Evolutionary conservation across 441 rosid genomes (phyloP).

Genomic region (Croton laevigatus): DNA sequence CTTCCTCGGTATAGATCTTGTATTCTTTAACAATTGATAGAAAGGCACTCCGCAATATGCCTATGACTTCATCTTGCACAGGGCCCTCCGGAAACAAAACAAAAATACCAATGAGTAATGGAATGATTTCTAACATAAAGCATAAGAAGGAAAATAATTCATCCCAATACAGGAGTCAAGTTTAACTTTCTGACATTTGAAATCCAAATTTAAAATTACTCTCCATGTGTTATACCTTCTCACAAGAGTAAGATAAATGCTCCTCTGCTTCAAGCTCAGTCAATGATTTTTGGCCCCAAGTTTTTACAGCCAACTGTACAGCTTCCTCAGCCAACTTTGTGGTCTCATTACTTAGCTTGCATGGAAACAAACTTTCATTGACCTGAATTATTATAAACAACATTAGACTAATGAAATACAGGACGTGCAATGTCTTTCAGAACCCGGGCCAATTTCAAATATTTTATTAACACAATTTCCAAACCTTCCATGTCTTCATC

Average conservation of each 20-base stretch:
- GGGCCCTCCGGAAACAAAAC: slow-evolving; percentile 60
- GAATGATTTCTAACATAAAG: not conserved
- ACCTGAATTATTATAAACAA: slow-evolving; percentile 48
- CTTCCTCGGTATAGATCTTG: slow-evolving; percentile 82
- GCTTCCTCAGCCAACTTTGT: slow-evolving; percentile 80
- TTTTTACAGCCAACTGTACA: slow-evolving; percentile 68
- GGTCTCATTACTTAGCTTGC: slow-evolving; percentile 67
- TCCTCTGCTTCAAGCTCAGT: slow-evolving; percentile 98
- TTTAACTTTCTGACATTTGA: not conserved
- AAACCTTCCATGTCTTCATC: slow-evolving; percentile 91
- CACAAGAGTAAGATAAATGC: slow-evolving; percentile 89
- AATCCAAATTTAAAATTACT: slow-evolving; percentile 3
- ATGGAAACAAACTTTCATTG: slow-evolving; percentile 80
- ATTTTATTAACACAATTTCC: slow-evolving; percentile 8
- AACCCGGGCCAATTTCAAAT: slow-evolving; percentile 11
- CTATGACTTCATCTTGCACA: slow-evolving; percentile 86
- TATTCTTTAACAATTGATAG: slow-evolving; percentile 69
- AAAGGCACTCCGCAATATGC: slow-evolving; percentile 74
- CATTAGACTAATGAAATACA: slow-evolving; percentile 8
- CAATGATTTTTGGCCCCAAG: slow-evolving; percentile 87
- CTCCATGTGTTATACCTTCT: slow-evolving; percentile 55
- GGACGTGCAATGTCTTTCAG: not conserved
- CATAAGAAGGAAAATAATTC: slow-evolving; percentile 7
- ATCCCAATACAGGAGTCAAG: not conserved
- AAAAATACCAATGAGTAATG: slow-evolving; percentile 11